Conservation (phyloP, 805 yeast species). For the Saturnispora mendoncae region DNA sequence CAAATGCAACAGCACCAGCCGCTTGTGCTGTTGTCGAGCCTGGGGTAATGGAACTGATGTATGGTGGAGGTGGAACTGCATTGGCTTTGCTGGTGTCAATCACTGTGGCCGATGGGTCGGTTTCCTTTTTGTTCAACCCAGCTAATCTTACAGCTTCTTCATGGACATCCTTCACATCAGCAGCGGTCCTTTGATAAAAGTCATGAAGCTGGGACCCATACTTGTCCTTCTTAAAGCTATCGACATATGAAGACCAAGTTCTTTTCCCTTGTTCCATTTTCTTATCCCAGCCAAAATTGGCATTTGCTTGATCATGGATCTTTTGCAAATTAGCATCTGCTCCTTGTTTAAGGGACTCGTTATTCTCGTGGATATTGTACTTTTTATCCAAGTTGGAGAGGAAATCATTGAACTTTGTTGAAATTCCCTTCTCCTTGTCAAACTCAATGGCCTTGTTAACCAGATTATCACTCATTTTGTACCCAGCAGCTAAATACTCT, state of each 20-base stretch:
- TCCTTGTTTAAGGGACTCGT: conserved; percentile 21
- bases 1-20: conserved; percentile 22
- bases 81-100: conserved; percentile 2
- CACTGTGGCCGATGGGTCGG: conserved; percentile 11
- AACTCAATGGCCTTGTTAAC: conserved; percentile 52
- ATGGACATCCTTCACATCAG: conserved; percentile 57
- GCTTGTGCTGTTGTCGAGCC: conserved; percentile 17
- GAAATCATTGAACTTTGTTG: conserved; percentile 48
- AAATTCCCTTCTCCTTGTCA: conserved; percentile 57
- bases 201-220: conserved; percentile 53
- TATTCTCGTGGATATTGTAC: conserved; percentile 52
- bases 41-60: conserved; percentile 18
- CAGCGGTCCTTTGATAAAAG: conserved; percentile 48
- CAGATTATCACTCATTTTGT: conserved; percentile 52
- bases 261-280: conserved; percentile 30
- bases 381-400: conserved; percentile 46
- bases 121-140: conserved; percentile 37
- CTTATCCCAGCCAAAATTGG: conserved; percentile 34
- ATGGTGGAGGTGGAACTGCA: conserved; percentile 10
- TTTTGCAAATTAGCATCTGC: conserved; percentile 8
- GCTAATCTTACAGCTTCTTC: conserved; percentile 67
- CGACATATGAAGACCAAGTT: conserved; percentile 37
- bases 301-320: conserved; percentile 28
- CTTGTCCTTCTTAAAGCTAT: conserved; percentile 36
- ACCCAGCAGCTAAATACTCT: conserved; percentile 68